Evolutionary conservation across 2,329 filamentous ascomycete species (phyloP), one percentile per base, ranked within the genome.

Genomic region (Nannizziopsis arthrosporioides): DNA sequence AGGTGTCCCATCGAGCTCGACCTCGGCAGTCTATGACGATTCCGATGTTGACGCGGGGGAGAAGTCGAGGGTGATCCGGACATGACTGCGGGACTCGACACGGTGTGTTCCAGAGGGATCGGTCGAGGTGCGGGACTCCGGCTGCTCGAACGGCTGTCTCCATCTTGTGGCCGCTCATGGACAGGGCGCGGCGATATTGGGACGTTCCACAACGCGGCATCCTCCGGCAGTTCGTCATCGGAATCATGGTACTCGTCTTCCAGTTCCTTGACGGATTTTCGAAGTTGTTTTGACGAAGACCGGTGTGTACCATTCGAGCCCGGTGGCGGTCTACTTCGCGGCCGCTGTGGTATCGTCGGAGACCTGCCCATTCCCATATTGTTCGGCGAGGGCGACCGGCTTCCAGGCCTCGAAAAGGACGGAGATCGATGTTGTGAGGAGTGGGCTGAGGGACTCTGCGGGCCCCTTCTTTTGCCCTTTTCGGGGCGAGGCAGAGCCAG

Each of bases 191-290:
- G 71, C 8, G 71, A 73, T 12, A 73, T 66, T 0, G 71, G 71
- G 14, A 73, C 69, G 49, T 73, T 73, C 67, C 68, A 73, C 7
- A 73, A 55, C 53, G 69, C 71, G 8, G 70, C 67, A 59, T 73
- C 70, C 41, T 73, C 71, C 3, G 71, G 71, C 31, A 73, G 55
- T 17, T 73, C 71, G 42, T 73, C 71, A 49, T 73, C 71, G 1
- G 68, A 72, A 51, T 73, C 71, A 54, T 73, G 64, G 46, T 71
- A 73, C 58, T 73, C 71, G 14, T 66, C 68, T 54, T 73, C 71
- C 18, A 73, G 50, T 38, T 73, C 70, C 52, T 69, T 67, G n/a
- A 69, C 51, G 2, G 68, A 65, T 54, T 73, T 73, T 48, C 70
- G 65, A 40, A 57, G 67, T 51, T 71, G 68, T 63, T 67, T 66